These are phyloP conservation scores for Gastrolobium bilobum DNA, from an alignment of 306 rosid genomes.

Conservation along the genomic window DNA sequence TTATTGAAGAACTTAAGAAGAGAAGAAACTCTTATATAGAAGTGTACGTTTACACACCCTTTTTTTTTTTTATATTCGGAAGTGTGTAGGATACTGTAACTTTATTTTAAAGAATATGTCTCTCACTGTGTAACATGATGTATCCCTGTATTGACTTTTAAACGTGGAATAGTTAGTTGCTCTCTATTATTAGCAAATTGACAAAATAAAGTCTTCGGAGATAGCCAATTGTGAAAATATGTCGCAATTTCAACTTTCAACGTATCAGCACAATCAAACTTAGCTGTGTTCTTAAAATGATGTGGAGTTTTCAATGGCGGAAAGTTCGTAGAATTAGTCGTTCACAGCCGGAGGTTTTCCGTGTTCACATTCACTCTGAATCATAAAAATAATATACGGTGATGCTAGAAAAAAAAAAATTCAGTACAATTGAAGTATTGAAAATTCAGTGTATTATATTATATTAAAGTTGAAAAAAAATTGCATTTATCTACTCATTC, in stretches of 20 bases:
- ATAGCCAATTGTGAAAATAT: background rate
- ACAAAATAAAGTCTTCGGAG: background rate
- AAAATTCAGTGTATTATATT: no score
- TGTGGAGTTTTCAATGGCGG: background rate
- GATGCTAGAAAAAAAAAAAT: no score
- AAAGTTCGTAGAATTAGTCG: background rate
- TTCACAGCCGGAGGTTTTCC: background rate
- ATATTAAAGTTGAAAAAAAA: no score
- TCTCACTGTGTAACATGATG: background rate
- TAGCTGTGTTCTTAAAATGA: background rate
- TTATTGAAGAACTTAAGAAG: conserved; percentile 4
- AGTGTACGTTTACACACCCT: no score
- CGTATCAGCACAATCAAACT: background rate
- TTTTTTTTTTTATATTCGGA: no score
- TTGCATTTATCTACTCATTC: no score
- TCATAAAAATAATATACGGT: background rate
- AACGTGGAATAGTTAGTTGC: background rate
- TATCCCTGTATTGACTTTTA: background rate
- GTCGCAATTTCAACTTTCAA: conserved; percentile 5
- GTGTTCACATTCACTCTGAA: background rate
- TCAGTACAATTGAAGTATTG: no score
- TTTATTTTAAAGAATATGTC: background rate
- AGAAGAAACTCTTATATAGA: background rate
- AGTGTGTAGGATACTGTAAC: no score
- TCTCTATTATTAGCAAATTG: background rate